A percentile compares a stretch with the other conserved stretches of the same genome.
phyloP scores from a whole-genome alignment of 2,329 filamentous ascomycete genomes.

The Plenodomus lindquistii region DNA sequence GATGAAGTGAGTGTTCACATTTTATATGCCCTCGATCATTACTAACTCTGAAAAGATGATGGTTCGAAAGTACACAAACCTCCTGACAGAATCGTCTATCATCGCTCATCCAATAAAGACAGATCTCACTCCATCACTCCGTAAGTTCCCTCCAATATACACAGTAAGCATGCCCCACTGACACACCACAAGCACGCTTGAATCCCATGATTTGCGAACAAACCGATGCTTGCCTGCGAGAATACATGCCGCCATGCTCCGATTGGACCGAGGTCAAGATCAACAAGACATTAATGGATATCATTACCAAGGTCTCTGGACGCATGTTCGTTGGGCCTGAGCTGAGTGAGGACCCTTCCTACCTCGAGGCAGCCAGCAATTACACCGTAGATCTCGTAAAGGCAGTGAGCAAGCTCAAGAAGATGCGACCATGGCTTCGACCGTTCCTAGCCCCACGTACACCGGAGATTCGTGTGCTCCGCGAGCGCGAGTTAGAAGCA shows the following conservation, averaged over 20 bases:
- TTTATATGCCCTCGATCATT: neutral
- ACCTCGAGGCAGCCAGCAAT: slow-evolving; percentile 32
- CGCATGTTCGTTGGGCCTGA: slow-evolving; percentile 40
- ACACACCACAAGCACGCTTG: slow-evolving; percentile 28
- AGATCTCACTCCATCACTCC: slow-evolving; percentile 41
- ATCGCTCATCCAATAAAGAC: slow-evolving; percentile 31
- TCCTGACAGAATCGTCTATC: slow-evolving; percentile 21
- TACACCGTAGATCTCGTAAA: slow-evolving; percentile 40
- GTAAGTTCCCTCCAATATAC: slow-evolving; percentile 16
- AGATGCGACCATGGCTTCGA: slow-evolving; percentile 27
- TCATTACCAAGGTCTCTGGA: slow-evolving; percentile 41
- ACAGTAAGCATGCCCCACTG: slow-evolving; percentile 5
- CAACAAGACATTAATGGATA: slow-evolving; percentile 30
- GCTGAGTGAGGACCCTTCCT: slow-evolving; percentile 32
- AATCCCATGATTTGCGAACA: slow-evolving; percentile 34
- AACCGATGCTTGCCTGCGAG: slow-evolving; percentile 31
- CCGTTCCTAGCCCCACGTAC: slow-evolving; percentile 31
- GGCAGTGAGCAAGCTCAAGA: slow-evolving; percentile 32
- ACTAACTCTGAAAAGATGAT: slow-evolving; percentile 25
- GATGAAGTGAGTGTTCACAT: slow-evolving; percentile 19
- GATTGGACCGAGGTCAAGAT: slow-evolving; percentile 40
- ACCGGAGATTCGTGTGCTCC: slow-evolving; percentile 26
- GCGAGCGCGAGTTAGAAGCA: slow-evolving; percentile 18
- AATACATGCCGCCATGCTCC: slow-evolving; percentile 32
- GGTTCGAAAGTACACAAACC: slow-evolving; percentile 37